Evolutionary conservation across 2,329 filamentous ascomycete genomes (phyloP), one percentile per base, ranked within the genome.

Genomic region (Hypoxylon sp.): DNA sequence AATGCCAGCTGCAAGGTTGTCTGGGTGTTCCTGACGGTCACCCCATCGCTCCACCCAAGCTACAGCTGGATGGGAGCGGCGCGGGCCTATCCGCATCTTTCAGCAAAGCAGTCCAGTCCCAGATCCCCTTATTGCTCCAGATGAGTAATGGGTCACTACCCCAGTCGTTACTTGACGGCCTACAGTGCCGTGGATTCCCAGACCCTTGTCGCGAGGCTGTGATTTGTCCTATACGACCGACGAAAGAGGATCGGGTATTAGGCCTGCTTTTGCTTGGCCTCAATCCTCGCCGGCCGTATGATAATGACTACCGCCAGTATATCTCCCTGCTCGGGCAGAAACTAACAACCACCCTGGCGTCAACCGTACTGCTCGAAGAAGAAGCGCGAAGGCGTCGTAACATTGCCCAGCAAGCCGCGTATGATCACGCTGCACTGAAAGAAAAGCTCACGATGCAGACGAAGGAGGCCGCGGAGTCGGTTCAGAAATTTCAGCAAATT

Each of bases 221-320:
- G 3, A 81, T 91, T 13, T 85, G 86, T 61, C 88, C 89, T 0
- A 88, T 92, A 35, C 85, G 88, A 51, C 86, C 80, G 4, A 81
- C 87, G 0, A 89, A 85, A 2, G 86, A 79, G 23, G 88, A 91
- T 52, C 80, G 81, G 8, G 84, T 85, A 0, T 80, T 90, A 56
- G 89, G 88, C 0, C 84, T 91, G 60, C 74, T 92, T 3, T 79
- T 91, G 11, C 77, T 92, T 37, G 88, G 87, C 1, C 78, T 91
- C 8, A 91, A 92, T 66, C 88, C 89, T 4, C 78, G 88, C 38
- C 78, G 88, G 37, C 88, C 88, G 0, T 91, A 89, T 61, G 89
- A 92, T 66, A 86, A 88, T 57, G 88, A 90, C 60, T 92, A 91
- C 67, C 82, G 81, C 37, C 80, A 89, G 7, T 91, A 89, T 65